A percentile compares a stretch with the other conserved stretches of the same genome.
Conservation (phyloP, 768 basidiomycete species). For the Boletus sp. region DNA sequence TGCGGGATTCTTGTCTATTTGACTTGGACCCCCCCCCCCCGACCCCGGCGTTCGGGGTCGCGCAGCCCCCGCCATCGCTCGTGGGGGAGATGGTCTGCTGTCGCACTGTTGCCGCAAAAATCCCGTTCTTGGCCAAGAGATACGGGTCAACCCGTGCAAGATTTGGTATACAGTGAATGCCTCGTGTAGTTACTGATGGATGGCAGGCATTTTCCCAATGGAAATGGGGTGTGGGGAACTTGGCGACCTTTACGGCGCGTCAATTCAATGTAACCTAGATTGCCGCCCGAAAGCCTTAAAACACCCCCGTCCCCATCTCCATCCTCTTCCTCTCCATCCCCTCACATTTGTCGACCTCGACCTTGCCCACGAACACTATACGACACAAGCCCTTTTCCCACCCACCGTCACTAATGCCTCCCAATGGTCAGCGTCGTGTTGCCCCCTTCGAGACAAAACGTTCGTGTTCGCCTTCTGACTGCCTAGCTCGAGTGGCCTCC, state of each 20-base stretch:
- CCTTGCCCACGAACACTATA: not conserved
- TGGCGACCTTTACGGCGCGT: slow-evolving; percentile 15
- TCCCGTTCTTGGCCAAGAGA: not conserved
- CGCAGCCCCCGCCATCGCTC: not conserved
- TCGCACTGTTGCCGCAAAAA: slow-evolving; percentile 8
- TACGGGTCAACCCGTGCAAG: not conserved
- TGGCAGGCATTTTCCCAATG: slow-evolving; percentile 16
- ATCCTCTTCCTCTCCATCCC: not conserved
- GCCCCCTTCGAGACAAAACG: not conserved
- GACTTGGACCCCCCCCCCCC: not conserved
- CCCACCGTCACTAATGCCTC: not conserved
- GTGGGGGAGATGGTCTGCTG: not conserved
- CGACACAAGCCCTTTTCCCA: not conserved
- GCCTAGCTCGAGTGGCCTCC: not conserved
- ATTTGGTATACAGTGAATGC: slow-evolving; percentile 13
- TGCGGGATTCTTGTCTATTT: not conserved
- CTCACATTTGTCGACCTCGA: not conserved
- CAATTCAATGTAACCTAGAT: slow-evolving; percentile 2
- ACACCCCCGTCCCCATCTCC: not conserved
- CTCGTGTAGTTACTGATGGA: slow-evolving; percentile 25
- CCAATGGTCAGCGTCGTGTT: not conserved
- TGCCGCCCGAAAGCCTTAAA: slow-evolving; percentile 7
- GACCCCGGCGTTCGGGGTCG: not conserved
- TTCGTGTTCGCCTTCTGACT: not conserved
- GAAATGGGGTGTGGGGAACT: slow-evolving; percentile 15